A percentile compares a stretch with the other conserved stretches of the same genome.
These are phyloP conservation scores for Cyclotella cryptica DNA, from an alignment of 108 stramenopile species.

Conservation along the genomic window DNA sequence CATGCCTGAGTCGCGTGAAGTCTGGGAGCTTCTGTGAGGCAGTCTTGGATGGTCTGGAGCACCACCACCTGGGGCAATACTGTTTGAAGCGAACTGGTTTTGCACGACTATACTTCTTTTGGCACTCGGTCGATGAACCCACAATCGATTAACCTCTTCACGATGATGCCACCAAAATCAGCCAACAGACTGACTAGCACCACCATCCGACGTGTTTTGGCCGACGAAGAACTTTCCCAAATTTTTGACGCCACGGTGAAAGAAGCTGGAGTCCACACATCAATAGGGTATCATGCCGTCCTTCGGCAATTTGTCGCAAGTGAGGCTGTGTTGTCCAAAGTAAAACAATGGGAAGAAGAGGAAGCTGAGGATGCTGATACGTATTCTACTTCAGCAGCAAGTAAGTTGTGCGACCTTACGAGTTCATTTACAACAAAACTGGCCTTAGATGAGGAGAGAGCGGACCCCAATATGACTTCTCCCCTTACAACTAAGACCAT, in stretches of 20 bases:
- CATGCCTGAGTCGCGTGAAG: no score
- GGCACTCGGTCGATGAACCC: no score
- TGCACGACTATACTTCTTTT: no score
- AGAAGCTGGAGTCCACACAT: neutral
- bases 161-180: neutral
- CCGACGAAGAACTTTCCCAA: neutral
- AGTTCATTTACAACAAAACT: neutral
- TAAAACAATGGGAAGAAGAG: conserved; percentile 10
- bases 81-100: no score
- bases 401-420: neutral
- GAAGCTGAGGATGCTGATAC: conserved; percentile 5
- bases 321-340: conserved; percentile 2
- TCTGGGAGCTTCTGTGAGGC: no score
- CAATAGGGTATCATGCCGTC: conserved; percentile 4
- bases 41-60: no score
- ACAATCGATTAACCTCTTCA: neutral
- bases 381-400: neutral
- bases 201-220: neutral
- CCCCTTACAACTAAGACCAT: neutral
- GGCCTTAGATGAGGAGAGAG: neutral
- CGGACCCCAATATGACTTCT: neutral
- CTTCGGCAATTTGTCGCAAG: conserved; percentile 5
- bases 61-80: no score
- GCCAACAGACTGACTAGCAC: neutral
- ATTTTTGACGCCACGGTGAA: conserved; percentile 1